phyloP scores from a whole-genome alignment of 1,284 basidiomycete genomes.

The Ceratobasidium sp. region DNA sequence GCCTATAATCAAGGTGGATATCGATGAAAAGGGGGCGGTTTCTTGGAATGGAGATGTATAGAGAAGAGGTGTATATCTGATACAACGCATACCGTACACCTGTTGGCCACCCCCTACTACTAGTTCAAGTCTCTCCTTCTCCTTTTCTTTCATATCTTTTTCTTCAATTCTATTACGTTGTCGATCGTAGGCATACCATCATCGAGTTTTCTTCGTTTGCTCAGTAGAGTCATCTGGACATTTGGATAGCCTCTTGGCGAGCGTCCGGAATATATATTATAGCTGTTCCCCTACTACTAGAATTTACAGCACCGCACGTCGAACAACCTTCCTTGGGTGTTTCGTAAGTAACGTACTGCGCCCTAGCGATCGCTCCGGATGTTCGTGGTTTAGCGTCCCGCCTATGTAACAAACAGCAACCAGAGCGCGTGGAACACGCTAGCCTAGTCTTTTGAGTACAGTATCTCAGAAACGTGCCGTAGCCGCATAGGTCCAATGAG shows the following conservation, averaged over 20 bases:
- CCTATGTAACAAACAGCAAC: too few species aligned
- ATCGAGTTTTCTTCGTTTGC: slow-evolving; percentile 10
- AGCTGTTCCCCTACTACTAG: background rate
- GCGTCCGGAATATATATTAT: slow-evolving; percentile 40
- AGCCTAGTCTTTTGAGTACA: too few species aligned
- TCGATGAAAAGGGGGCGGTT: background rate
- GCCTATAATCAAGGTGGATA: slow-evolving; percentile 45
- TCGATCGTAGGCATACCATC: slow-evolving; percentile 22
- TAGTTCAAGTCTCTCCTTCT: slow-evolving; percentile 13
- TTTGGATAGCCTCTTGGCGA: slow-evolving; percentile 18
- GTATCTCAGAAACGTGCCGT: too few species aligned
- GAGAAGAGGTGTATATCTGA: slow-evolving; percentile 33
- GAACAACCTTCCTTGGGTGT: background rate
- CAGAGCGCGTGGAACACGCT: too few species aligned
- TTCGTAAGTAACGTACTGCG: slow-evolving; percentile 9
- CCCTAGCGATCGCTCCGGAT: too few species aligned
- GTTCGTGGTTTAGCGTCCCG: too few species aligned
- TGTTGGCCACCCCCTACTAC: slow-evolving; percentile 21
- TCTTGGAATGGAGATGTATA: background rate
- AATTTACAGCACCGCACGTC: background rate
- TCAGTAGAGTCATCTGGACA: slow-evolving; percentile 26
- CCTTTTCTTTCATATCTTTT: background rate
- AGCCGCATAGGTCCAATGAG: too few species aligned
- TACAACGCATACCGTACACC: slow-evolving; percentile 40
- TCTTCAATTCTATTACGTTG: background rate